These are phyloP conservation scores for Fusarium nisikadoi DNA, from an alignment of 2,329 filamentous ascomycete genomes.

Conservation along the genomic window DNA sequence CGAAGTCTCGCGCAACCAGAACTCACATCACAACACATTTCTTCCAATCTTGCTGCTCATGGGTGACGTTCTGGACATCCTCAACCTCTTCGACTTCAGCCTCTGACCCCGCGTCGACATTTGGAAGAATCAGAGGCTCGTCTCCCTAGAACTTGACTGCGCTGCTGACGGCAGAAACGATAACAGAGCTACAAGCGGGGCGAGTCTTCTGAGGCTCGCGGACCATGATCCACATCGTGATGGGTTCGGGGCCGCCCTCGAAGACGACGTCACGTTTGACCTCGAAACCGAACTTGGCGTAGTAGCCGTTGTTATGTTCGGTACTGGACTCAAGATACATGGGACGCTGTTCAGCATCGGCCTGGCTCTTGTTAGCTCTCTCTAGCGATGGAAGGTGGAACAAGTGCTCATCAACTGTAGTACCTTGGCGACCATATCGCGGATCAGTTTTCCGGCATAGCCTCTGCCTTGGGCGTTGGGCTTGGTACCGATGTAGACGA, in stretches of 20 bases:
- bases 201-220: conserved; percentile 68
- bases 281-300: conserved; percentile 80
- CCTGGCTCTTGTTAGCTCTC: conserved; percentile 54
- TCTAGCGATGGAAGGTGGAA: not conserved
- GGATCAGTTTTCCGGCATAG: conserved; percentile 76
- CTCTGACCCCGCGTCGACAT: conserved; percentile 25
- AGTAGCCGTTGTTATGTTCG: conserved; percentile 74
- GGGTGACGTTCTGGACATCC: not conserved
- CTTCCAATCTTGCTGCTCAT: conserved; percentile 7
- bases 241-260: conserved; percentile 65
- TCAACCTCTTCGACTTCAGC: conserved; percentile 25
- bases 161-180: conserved; percentile 36
- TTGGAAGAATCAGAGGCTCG: conserved; percentile 33
- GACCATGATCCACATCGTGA: conserved; percentile 83
- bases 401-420: conserved; percentile 36
- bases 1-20: not conserved
- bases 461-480: conserved; percentile 76
- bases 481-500: conserved; percentile 84
- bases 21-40: conserved; percentile 35
- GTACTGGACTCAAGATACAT: conserved; percentile 86
- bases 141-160: conserved; percentile 41
- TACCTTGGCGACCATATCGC: conserved; percentile 73
- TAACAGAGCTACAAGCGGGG: conserved; percentile 39
- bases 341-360: conserved; percentile 73
- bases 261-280: conserved; percentile 71